phyloP scores from a whole-genome alignment of 495 filamentous ascomycete genomes.

The Aspergillus mulundensis region DNA sequence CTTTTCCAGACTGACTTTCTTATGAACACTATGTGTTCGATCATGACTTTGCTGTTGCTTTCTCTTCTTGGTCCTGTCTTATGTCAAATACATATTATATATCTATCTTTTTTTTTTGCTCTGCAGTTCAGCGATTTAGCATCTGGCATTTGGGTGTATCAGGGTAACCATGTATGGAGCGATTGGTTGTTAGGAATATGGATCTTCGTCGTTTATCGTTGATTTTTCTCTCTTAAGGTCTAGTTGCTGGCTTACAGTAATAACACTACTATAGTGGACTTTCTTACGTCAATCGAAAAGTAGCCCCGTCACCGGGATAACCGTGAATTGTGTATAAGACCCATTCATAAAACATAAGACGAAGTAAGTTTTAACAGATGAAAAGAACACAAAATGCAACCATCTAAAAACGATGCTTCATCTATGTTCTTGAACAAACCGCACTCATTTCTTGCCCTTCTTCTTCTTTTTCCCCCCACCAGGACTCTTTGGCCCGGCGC shows the following conservation, averaged over 20 bases:
- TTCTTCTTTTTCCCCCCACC: constrained; percentile 57
- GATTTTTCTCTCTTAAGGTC: neutral
- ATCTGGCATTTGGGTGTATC: neutral
- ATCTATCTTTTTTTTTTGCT: neutral
- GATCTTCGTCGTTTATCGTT: too few relatives aligned
- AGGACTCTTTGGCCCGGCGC: constrained; percentile 31
- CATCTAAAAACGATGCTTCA: constrained; percentile 1
- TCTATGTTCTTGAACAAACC: neutral
- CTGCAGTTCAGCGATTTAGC: neutral
- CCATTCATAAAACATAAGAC: neutral
- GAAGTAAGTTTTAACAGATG: neutral
- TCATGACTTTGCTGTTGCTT: neutral
- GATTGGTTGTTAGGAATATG: neutral
- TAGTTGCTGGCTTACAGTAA: too few relatives aligned
- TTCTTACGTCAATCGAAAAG: too few relatives aligned
- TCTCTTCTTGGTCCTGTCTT: neutral
- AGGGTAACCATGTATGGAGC: neutral
- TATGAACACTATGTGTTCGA: neutral
- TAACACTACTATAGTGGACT: too few relatives aligned
- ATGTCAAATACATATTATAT: neutral
- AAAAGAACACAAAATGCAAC: neutral
- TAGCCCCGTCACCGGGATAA: neutral
- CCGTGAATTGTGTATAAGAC: neutral
- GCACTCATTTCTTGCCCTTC: constrained; percentile 63
- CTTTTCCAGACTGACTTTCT: neutral